phyloP scores from a whole-genome alignment of 2,329 filamentous ascomycete genomes.

The Coniochaeta sp. region DNA sequence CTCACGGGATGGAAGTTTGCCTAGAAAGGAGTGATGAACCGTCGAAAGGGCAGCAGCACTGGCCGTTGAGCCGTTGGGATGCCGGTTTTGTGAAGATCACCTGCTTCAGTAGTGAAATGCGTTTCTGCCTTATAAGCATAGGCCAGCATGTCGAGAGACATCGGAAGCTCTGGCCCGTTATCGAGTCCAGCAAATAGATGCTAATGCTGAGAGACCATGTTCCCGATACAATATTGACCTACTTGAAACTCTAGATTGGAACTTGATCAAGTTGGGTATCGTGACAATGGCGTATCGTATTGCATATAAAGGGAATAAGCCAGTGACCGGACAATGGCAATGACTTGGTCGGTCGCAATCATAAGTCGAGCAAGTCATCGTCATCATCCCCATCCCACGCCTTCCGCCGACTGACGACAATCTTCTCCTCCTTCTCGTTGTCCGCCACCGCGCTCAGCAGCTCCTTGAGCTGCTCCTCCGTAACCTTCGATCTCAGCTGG shows the following conservation, averaged over 20 bases:
- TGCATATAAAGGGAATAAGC: not conserved
- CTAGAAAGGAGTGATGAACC: not conserved
- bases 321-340: not conserved
- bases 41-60: not conserved
- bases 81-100: not conserved
- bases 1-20: not conserved
- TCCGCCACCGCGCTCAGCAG: constrained; percentile 80
- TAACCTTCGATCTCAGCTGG: constrained; percentile 81
- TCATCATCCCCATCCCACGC: constrained; percentile 82
- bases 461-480: constrained; percentile 89
- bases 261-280: not conserved
- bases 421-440: constrained; percentile 71
- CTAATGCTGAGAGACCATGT: no score
- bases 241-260: not conserved
- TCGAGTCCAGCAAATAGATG: no score
- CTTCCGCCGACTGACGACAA: constrained; percentile 78
- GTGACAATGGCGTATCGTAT: not conserved
- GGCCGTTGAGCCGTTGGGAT: not conserved
- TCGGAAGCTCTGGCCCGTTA: no score
- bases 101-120: no score
- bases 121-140: no score
- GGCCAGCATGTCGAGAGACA: no score
- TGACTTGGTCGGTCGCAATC: constrained; percentile 7
- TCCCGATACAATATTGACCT: no score
- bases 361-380: constrained; percentile 64